These are phyloP conservation scores for Marasmius tenuissimus DNA, from an alignment of 1,284 basidiomycete genomes.

Conservation along the genomic window DNA sequence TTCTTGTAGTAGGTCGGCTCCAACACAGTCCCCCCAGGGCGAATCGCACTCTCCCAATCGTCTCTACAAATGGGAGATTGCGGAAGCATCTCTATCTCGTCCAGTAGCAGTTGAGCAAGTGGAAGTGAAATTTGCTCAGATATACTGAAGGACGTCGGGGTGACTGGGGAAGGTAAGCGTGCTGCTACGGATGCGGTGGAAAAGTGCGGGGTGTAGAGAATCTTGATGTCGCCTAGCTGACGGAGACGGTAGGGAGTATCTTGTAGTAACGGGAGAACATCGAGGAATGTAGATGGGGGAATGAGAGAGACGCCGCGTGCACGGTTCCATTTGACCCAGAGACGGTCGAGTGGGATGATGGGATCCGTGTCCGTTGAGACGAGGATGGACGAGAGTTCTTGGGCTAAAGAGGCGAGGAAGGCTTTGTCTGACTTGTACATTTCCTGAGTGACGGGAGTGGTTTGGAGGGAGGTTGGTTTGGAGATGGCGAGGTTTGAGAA, in stretches of 20 bases:
- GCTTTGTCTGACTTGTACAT: slow-evolving; percentile 78
- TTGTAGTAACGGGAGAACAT: slow-evolving; percentile 70
- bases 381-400: slow-evolving; percentile 80
- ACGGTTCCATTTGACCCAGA: slow-evolving; percentile 98
- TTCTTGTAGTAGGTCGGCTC: slow-evolving; percentile 70
- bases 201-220: slow-evolving; percentile 84
- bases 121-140: slow-evolving; percentile 71
- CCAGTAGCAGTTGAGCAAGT: slow-evolving; percentile 73
- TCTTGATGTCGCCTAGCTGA: slow-evolving; percentile 47
- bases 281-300: slow-evolving; percentile 82
- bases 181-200: slow-evolving; percentile 63
- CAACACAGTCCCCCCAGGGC: slow-evolving; percentile 39
- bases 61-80: slow-evolving; percentile 66
- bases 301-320: slow-evolving; percentile 92
- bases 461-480: slow-evolving; percentile 69
- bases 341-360: slow-evolving; percentile 88
- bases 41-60: slow-evolving; percentile 50
- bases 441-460: slow-evolving; percentile 84
- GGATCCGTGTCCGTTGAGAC: slow-evolving; percentile 45
- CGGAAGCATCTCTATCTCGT: slow-evolving; percentile 64
- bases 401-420: slow-evolving; percentile 83
- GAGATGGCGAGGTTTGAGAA: slow-evolving; percentile 65
- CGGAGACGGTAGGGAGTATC: slow-evolving; percentile 73
- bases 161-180: slow-evolving; percentile 31
- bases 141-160: slow-evolving; percentile 35